phyloP scores from a whole-genome alignment of 305 asterid species.

The Plantago lanceolata region DNA sequence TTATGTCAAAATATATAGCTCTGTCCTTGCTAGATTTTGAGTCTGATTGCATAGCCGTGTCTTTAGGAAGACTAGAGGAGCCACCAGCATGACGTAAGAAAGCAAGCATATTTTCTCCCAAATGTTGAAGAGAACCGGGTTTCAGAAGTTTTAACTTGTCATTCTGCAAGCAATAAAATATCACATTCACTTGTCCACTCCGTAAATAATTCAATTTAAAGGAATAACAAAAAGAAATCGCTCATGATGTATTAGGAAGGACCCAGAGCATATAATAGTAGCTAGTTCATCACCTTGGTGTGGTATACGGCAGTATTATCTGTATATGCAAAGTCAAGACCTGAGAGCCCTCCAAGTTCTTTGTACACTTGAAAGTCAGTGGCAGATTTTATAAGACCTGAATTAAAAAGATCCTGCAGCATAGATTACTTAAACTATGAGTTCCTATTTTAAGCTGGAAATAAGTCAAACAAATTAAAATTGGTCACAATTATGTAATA shows the following conservation, averaged over 20 bases:
- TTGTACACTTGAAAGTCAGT: constrained; percentile 97
- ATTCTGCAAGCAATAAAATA: constrained; percentile 51
- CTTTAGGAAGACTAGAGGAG: constrained; percentile 61
- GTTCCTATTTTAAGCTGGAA: constrained; percentile 16
- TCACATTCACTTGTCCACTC: not conserved
- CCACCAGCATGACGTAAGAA: constrained; percentile 82
- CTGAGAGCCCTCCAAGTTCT: constrained; percentile 90
- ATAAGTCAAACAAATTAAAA: constrained; percentile 12
- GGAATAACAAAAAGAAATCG: constrained; percentile 9
- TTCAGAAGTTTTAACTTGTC: constrained; percentile 72
- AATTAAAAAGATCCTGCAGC: constrained; percentile 78
- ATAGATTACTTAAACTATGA: constrained; percentile 26
- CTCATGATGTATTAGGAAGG: not conserved
- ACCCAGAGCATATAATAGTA: constrained; percentile 8
- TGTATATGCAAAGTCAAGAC: constrained; percentile 87
- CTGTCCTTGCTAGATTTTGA: constrained; percentile 40
- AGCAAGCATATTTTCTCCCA: constrained; percentile 94
- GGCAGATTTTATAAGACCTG: constrained; percentile 85
- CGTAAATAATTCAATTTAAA: too few relatives aligned
- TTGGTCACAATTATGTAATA: constrained; percentile 5
- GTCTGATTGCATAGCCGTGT: constrained; percentile 39
- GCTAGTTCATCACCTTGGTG: constrained; percentile 58
- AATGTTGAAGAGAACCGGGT: constrained; percentile 98
- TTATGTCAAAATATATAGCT: constrained; percentile 81
- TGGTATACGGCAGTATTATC: constrained; percentile 91